Conservation (phyloP, 345 rosid genomes). For the Chamaenerion angustifolium region DNA sequence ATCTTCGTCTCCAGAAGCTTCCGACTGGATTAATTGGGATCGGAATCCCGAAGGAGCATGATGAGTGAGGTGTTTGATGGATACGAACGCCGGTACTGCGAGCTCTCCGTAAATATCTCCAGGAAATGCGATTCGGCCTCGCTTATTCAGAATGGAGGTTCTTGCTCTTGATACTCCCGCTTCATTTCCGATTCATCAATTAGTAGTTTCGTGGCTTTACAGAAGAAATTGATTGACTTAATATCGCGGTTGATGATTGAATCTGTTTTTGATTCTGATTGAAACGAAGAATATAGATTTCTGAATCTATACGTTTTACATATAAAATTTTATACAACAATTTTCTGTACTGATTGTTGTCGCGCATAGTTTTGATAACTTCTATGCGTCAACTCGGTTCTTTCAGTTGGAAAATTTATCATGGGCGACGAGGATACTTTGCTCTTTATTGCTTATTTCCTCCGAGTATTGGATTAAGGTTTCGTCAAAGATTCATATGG, state of each 20-base stretch:
- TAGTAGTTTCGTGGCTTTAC: not conserved
- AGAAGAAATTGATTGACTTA: not conserved
- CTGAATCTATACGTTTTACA: too few species aligned
- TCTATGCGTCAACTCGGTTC: too few species aligned
- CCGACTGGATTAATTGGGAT: not conserved
- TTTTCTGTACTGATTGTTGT: too few species aligned
- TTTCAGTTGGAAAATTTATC: too few species aligned
- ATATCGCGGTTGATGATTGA: not conserved
- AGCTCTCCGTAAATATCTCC: slow-evolving; percentile 80
- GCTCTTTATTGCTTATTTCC: too few species aligned
- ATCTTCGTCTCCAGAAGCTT: not conserved
- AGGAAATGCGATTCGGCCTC: slow-evolving; percentile 56
- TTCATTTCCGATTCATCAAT: not conserved
- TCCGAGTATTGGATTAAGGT: too few species aligned
- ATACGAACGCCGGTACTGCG: slow-evolving; percentile 88
- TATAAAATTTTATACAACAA: too few species aligned
- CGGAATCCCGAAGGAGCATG: slow-evolving; percentile 10
- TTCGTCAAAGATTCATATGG: too few species aligned
- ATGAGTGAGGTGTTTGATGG: slow-evolving; percentile 88
- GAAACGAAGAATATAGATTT: too few species aligned
- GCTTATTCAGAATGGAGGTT: slow-evolving; percentile 42
- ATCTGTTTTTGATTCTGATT: too few species aligned
- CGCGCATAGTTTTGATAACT: too few species aligned
- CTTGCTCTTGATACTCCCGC: not conserved
- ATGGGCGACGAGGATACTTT: too few species aligned